Evolutionary conservation across 805 yeast species (phyloP).

Genomic region (Osmozyma mogii): DNA sequence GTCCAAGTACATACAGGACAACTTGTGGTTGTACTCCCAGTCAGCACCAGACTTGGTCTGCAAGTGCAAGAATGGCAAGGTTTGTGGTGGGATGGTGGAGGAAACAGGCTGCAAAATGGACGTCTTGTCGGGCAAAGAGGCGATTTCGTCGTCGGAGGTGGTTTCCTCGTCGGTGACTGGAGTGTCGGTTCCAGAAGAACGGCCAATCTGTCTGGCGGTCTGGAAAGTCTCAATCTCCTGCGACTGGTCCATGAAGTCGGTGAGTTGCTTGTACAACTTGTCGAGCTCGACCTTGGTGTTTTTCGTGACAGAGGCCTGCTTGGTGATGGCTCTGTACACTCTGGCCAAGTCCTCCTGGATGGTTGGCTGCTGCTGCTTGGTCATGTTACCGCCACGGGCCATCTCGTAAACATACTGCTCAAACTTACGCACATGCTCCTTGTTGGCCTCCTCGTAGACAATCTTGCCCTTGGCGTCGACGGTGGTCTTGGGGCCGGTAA

Average conservation of each 20-base stretch:
- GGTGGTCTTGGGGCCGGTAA: slow-evolving; percentile 90
- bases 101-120: slow-evolving; percentile 69
- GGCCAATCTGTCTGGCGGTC: slow-evolving; percentile 37
- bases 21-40: slow-evolving; percentile 78
- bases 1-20: slow-evolving; percentile 74
- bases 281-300: slow-evolving; percentile 62
- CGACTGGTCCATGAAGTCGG: slow-evolving; percentile 59
- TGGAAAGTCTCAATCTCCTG: slow-evolving; percentile 65
- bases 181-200: slow-evolving; percentile 38
- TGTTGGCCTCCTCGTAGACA: slow-evolving; percentile 73
- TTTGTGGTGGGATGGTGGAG: slow-evolving; percentile 65
- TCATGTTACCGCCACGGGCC: slow-evolving; percentile 90
- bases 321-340: slow-evolving; percentile 73
- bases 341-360: slow-evolving; percentile 79
- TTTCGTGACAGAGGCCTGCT: slow-evolving; percentile 58
- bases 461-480: slow-evolving; percentile 86
- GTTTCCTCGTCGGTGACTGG: slow-evolving; percentile 25
- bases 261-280: slow-evolving; percentile 60
- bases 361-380: slow-evolving; percentile 62
- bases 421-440: slow-evolving; percentile 86
- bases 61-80: slow-evolving; percentile 91
- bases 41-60: slow-evolving; percentile 69
- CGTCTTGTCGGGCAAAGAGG: slow-evolving; percentile 69
- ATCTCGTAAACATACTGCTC: slow-evolving; percentile 93
- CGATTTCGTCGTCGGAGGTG: slow-evolving; percentile 63